These are phyloP conservation scores for Sophora flavescens DNA, from an alignment of 306 rosid species.

Conservation along the genomic window DNA sequence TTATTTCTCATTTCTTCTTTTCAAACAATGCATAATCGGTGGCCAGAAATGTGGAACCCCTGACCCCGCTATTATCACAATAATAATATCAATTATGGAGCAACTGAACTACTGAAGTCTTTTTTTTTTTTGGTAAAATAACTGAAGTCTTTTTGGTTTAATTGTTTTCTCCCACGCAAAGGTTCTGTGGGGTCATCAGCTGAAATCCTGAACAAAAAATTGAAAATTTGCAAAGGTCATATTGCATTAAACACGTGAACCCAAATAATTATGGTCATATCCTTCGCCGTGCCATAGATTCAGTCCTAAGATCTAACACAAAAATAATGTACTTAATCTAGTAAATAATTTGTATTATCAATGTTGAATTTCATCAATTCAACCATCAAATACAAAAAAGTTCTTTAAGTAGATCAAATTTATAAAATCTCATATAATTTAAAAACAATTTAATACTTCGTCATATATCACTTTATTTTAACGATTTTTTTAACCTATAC, in stretches of 20 bases:
- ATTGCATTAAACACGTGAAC: neutral
- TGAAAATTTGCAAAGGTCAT: neutral
- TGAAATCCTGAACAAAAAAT: neutral
- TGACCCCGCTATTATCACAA: neutral
- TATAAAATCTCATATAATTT: too few species aligned
- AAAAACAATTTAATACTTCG: too few species aligned
- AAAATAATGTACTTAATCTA: too few species aligned
- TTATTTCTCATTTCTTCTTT: neutral
- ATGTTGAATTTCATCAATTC: too few species aligned
- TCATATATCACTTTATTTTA: too few species aligned
- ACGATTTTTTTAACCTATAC: too few species aligned
- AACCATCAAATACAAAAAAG: too few species aligned
- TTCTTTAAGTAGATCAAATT: too few species aligned
- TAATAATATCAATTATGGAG: too few species aligned
- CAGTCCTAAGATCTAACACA: neutral
- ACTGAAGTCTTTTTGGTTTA: conserved; percentile 13
- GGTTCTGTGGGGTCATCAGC: neutral
- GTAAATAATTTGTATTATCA: too few species aligned
- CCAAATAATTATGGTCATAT: neutral
- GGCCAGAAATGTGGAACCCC: conserved; percentile 10
- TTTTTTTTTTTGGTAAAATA: neutral
- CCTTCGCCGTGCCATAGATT: neutral
- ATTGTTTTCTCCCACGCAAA: neutral
- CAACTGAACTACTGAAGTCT: too few species aligned
- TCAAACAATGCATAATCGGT: neutral